Base-by-base conservation (phyloP, 2,329 filamentous ascomycete genomes). In the Lizonia empirigonia region DNA sequence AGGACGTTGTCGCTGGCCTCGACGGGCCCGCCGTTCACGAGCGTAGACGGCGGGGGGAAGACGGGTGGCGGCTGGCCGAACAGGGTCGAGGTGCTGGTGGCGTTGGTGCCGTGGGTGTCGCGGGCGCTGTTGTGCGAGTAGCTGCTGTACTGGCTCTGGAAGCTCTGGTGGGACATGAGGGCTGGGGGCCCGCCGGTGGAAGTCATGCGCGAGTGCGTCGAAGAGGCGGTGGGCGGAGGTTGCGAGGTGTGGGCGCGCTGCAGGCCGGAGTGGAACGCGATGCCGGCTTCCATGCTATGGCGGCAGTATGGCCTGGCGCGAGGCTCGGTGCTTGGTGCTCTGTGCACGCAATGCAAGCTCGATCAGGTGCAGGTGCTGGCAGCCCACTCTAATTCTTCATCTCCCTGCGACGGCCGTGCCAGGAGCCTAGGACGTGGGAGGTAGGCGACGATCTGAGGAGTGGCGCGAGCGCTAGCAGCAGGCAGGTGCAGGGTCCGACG, bases 1-100 rank as follows among this genome's bases (percentile, higher is more conserved):
- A 99, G 96, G 73, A 99, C 96, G 74, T 96, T 97, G 73, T 89
- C 84, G 53, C 89, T 91, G 54, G 91, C 89, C 65, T 90, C 78
- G 55, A 92, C 83, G 53, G 84, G 84, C 36, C 85, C 85, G 53
- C 80, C 83, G 56, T 80, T 77, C 49, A 71, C 63, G 44, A 74
- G 73, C 13, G 75, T 74, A 37, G 71, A 55, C 50, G 62, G 53
- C 39, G 63, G 62, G 61, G 62, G 67, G 48, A 57, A 54, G 55
- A 70, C 65, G 50, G 74, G 63, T 34, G 62, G 60, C 37, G 71
- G 67, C 37, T 65, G 58, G 44, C 58, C 60, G 59, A 79, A 79
- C 30, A 80, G 70, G 15, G 77, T 79, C 54, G 76, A 77, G 49
- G 68, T 60, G 41, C 70, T 65, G 34, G 77, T 80, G 57, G 71